A percentile compares a stretch with the other conserved stretches of the same genome.
Evolutionary conservation across 495 filamentous ascomycete genomes (phyloP).

Genomic region (Xylaria castorea): DNA sequence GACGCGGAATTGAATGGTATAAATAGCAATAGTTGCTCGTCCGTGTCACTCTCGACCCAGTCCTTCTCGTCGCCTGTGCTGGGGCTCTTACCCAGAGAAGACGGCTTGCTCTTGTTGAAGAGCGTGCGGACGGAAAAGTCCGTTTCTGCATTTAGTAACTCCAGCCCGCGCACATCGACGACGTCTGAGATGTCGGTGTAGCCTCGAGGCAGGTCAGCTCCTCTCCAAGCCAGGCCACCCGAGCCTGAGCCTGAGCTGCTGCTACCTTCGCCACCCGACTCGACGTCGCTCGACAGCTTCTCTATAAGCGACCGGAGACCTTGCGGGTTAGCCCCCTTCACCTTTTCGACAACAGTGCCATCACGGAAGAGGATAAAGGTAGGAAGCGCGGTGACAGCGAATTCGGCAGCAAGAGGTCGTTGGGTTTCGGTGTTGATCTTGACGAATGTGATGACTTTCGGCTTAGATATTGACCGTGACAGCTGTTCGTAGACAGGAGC

Average conservation of each 20-base stretch:
- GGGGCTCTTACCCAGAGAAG: conserved; percentile 68
- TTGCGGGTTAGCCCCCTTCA: conserved; percentile 74
- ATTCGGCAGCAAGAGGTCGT: conserved; percentile 72
- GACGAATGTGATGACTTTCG: conserved; percentile 78
- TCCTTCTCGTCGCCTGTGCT: conserved; percentile 62
- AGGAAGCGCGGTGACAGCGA: conserved; percentile 76
- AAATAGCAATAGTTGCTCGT: conserved; percentile 95
- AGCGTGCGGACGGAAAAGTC: conserved; percentile 72
- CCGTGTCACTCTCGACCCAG: conserved; percentile 99
- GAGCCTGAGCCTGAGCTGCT: conserved; percentile 50
- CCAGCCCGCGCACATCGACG: conserved; percentile 78
- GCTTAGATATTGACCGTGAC: conserved; percentile 71
- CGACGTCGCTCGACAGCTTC: conserved; percentile 74
- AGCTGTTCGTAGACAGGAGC: conserved; percentile 86
- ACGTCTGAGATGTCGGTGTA: conserved; percentile 85
- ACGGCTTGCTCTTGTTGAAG: conserved; percentile 73
- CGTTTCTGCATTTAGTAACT: conserved; percentile 82
- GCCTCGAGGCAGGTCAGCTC: conserved; percentile 74
- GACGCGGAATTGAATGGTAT: conserved; percentile 87
- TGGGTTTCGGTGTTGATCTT: conserved; percentile 86
- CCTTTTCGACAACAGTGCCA: conserved; percentile 65
- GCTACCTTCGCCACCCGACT: conserved; percentile 54
- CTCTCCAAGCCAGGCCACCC: conserved; percentile 66
- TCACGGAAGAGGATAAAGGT: conserved; percentile 92
- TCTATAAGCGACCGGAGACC: conserved; percentile 72